Percentiles rank a stretch among this genome's conserved stretches.
Evolutionary conservation across 257 asterid species (phyloP).

Genomic region (Rubia yunnanensis): DNA sequence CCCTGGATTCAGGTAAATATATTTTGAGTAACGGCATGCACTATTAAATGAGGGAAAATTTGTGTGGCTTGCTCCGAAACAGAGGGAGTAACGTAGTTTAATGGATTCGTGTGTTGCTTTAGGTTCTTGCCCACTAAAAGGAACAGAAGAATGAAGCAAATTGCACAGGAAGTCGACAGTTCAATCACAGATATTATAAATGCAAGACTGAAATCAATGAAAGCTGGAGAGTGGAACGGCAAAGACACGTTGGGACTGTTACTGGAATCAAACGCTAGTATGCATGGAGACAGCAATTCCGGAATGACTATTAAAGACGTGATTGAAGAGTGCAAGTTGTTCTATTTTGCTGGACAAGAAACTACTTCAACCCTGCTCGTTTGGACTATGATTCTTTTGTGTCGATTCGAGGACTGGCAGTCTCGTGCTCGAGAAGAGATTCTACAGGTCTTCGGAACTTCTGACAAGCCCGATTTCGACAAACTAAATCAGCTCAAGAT

Average conservation of each 20-base stretch:
- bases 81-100: too few relatives aligned
- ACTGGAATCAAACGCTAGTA: constrained; percentile 13
- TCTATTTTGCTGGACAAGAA: constrained; percentile 29
- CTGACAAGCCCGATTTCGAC: constrained; percentile 11
- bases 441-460: constrained; percentile 6
- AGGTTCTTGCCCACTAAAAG: constrained; percentile 13
- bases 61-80: too few relatives aligned
- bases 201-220: constrained; percentile 9
- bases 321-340: constrained; percentile 24
- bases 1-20: too few relatives aligned
- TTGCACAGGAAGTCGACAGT: constrained; percentile 11
- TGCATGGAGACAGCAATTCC: background rate
- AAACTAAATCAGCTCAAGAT: constrained; percentile 18
- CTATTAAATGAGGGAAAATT: too few relatives aligned
- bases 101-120: background rate
- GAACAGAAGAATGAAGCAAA: constrained; percentile 19
- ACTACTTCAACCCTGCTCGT: constrained; percentile 19
- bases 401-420: constrained; percentile 23
- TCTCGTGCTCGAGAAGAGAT: constrained; percentile 26
- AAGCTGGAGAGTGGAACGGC: constrained; percentile 1
- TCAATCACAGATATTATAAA: constrained; percentile 1
- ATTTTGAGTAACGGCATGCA: too few relatives aligned
- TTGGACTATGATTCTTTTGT: constrained; percentile 24
- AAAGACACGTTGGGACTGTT: constrained; percentile 19
- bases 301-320: constrained; percentile 15